phyloP scores from a whole-genome alignment of 129 eudicot species.

The Chrysanthemum lavandulifolium region DNA sequence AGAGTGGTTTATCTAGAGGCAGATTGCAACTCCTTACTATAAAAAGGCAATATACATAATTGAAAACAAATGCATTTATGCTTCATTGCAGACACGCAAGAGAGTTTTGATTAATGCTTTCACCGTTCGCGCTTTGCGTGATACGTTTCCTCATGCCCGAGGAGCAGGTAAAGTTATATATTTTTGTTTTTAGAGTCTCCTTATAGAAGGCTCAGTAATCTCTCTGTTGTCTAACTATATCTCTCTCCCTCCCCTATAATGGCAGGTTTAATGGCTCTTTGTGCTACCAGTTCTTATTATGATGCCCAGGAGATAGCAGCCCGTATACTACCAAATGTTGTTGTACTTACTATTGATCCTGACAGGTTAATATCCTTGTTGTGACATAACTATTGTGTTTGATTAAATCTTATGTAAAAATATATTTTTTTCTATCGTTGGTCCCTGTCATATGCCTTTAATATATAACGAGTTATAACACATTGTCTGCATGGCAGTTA shows the following conservation, averaged over 20 bases:
- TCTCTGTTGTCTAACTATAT: conserved; percentile 1
- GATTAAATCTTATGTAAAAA: not conserved
- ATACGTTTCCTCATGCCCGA: conserved; percentile 91
- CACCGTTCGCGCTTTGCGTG: conserved; percentile 96
- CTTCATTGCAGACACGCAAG: conserved; percentile 72
- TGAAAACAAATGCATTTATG: conserved; percentile 18
- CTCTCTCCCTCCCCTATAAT: conserved; percentile 7
- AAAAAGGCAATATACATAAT: conserved; percentile 2
- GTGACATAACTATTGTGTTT: not conserved
- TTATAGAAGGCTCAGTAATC: not conserved
- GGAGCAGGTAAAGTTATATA: conserved; percentile 99
- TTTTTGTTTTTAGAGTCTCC: no score
- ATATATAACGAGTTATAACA: conserved; percentile 5
- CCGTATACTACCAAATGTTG: conserved; percentile 80
- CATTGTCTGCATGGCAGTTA: not conserved
- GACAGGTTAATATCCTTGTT: conserved; percentile 62
- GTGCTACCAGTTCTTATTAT: conserved; percentile 88
- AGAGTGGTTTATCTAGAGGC: conserved; percentile 13
- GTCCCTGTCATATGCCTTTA: not conserved
- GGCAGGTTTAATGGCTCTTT: conserved; percentile 91
- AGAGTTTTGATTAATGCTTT: conserved; percentile 97
- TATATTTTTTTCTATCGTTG: not conserved
- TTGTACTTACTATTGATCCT: conserved; percentile 92
- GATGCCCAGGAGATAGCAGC: conserved; percentile 90
- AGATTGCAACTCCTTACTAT: conserved; percentile 16